Evolutionary conservation across 1,139 yeast genomes (phyloP).

Genomic region (Nakaseomyces sp.): DNA sequence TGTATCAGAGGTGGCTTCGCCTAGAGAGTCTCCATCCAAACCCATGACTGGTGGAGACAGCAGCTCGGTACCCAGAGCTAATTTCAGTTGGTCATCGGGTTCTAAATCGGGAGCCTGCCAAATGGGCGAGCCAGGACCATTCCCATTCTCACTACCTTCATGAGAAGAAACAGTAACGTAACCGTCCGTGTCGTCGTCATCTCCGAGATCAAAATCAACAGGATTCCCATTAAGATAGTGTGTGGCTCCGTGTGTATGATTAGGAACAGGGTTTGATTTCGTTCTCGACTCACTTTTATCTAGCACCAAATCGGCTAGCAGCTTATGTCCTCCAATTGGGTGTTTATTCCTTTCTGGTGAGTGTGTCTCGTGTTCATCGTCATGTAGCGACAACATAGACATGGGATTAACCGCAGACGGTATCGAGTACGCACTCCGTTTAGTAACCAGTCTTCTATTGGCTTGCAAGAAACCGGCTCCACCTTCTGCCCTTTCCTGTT

Average conservation of each 20-base stretch:
- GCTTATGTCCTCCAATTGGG: not conserved
- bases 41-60: slow-evolving; percentile 10
- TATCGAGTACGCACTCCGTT: slow-evolving; percentile 3
- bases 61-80: slow-evolving; percentile 20
- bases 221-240: slow-evolving; percentile 1
- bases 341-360: not conserved
- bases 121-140: slow-evolving; percentile 23
- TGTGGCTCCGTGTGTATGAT: not conserved
- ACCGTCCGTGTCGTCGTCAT: slow-evolving; percentile 9
- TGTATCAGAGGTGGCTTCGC: not conserved
- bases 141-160: slow-evolving; percentile 10
- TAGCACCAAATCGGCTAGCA: not conserved
- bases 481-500: not conserved
- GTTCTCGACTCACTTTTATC: not conserved
- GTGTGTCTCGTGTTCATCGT: slow-evolving; percentile 9
- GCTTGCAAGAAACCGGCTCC: not conserved
- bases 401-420: not conserved
- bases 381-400: slow-evolving; percentile 9
- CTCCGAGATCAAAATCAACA: slow-evolving; percentile 10
- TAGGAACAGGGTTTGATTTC: not conserved
- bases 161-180: not conserved
- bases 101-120: slow-evolving; percentile 35
- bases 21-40: not conserved
- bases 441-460: not conserved
- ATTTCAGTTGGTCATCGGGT: slow-evolving; percentile 33